Evolutionary conservation across 805 yeast genomes (phyloP).

Genomic region (Lipomyces mesembrius): DNA sequence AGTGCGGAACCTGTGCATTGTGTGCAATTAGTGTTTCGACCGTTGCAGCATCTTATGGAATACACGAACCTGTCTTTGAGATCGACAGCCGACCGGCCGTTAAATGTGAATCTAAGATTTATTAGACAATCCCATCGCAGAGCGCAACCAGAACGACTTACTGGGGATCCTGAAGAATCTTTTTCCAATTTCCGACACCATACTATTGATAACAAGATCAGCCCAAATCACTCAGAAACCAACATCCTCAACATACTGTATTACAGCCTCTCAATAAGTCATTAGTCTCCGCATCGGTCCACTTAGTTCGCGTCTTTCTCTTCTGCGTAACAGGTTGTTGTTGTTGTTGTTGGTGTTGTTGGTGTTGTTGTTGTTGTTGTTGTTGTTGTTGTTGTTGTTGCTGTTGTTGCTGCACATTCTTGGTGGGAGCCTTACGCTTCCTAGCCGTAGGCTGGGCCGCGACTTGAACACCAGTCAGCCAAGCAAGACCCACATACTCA

Average conservation of each 20-base stretch:
- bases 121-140: not conserved
- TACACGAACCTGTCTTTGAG: conserved; percentile 46
- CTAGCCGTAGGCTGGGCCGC: conserved; percentile 1
- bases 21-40: not conserved
- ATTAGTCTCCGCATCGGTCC: conserved; percentile 52
- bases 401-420: conserved; percentile 5
- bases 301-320: conserved; percentile 41
- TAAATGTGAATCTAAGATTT: conserved; percentile 44
- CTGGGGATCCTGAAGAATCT: conserved; percentile 50
- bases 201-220: conserved; percentile 15
- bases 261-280: conserved; percentile 52
- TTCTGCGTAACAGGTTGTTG: conserved; percentile 17
- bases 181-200: conserved; percentile 52
- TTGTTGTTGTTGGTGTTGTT: conserved; percentile 13
- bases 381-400: conserved; percentile 16
- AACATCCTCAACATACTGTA: conserved; percentile 30
- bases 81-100: conserved; percentile 53
- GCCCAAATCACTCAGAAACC: not conserved
- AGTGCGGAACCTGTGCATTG: conserved; percentile 47
- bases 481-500: not conserved
- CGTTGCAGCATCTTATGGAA: not conserved
- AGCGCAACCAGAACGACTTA: conserved; percentile 8
- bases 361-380: conserved; percentile 13
- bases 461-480: not conserved
- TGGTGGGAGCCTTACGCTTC: conserved; percentile 7